Evolutionary conservation across 129 eudicot genomes (phyloP).

Genomic region (Centrapalus pauciflorus): DNA sequence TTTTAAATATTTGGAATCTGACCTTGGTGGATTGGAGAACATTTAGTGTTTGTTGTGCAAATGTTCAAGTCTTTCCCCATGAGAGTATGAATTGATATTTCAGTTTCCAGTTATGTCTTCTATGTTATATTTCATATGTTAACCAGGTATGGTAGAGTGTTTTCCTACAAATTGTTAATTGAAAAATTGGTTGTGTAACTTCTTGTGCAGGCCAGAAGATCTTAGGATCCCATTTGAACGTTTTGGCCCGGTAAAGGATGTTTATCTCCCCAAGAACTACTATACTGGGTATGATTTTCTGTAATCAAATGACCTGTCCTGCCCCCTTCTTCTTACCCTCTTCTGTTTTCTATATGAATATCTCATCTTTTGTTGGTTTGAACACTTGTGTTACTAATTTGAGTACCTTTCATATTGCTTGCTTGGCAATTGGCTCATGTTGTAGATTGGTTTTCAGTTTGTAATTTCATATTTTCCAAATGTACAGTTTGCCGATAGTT

Average conservation of each 20-base stretch:
- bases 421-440: not conserved
- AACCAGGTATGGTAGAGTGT: not conserved
- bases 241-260: constrained; percentile 85
- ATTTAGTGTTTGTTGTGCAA: not conserved
- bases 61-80: not conserved
- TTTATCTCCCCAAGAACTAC: constrained; percentile 79
- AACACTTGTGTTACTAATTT: not conserved
- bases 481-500: not conserved
- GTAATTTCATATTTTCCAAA: not conserved
- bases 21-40: not conserved
- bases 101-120: not conserved
- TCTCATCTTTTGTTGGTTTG: not conserved
- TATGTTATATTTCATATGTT: not conserved
- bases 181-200: not conserved
- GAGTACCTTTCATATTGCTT: not conserved
- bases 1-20: too few relatives aligned
- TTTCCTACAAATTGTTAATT: not conserved
- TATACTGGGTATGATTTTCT: constrained; percentile 61
- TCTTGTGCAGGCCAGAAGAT: constrained; percentile 80
- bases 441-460: not conserved
- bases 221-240: constrained; percentile 83
- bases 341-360: not conserved
- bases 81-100: not conserved
- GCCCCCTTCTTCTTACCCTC: not conserved
- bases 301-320: not conserved